These are phyloP conservation scores for Suillus tomentosus DNA, from an alignment of 768 basidiomycete species.

Conservation along the genomic window DNA sequence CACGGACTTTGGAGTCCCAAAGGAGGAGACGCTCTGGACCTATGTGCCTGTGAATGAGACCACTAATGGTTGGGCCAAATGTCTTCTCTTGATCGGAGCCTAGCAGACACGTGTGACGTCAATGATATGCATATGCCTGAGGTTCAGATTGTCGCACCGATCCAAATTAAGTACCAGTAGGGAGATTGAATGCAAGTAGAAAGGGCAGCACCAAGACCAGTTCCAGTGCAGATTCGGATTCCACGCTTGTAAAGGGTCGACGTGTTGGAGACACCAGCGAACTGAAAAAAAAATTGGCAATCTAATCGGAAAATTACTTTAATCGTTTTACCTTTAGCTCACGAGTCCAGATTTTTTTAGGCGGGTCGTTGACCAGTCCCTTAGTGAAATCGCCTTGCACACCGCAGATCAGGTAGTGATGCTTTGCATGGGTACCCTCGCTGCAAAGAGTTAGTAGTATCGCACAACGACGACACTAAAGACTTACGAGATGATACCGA, in stretches of 20 bases:
- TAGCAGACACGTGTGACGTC: slow-evolving; percentile 29
- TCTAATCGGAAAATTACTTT: slow-evolving; percentile 9
- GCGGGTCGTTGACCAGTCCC: slow-evolving; percentile 68
- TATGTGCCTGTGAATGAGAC: slow-evolving; percentile 69
- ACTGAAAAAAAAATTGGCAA: slow-evolving; percentile 38
- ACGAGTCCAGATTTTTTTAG: slow-evolving; percentile 74
- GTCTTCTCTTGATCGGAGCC: slow-evolving; percentile 85
- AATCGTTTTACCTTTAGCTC: slow-evolving; percentile 62
- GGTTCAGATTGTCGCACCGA: slow-evolving; percentile 42
- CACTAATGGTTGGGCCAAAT: slow-evolving; percentile 77
- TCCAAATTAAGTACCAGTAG: slow-evolving; percentile 81
- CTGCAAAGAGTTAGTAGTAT: slow-evolving; percentile 46
- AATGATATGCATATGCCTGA: slow-evolving; percentile 15
- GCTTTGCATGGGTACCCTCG: slow-evolving; percentile 70
- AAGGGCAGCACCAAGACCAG: slow-evolving; percentile 78
- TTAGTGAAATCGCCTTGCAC: slow-evolving; percentile 83
- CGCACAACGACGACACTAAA: slow-evolving; percentile 2
- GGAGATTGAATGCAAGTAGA: slow-evolving; percentile 79
- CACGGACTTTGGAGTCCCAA: slow-evolving; percentile 77
- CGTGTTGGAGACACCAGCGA: slow-evolving; percentile 80
- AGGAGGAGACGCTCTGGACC: slow-evolving; percentile 73
- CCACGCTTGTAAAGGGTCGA: slow-evolving; percentile 76
- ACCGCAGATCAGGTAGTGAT: slow-evolving; percentile 82
- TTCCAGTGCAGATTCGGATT: slow-evolving; percentile 81
- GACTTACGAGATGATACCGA: slow-evolving; percentile 73